A percentile compares a stretch with the other conserved stretches of the same genome.
phyloP scores from a whole-genome alignment of 2,329 filamentous ascomycete species.

The Paecilomyces sp. region DNA sequence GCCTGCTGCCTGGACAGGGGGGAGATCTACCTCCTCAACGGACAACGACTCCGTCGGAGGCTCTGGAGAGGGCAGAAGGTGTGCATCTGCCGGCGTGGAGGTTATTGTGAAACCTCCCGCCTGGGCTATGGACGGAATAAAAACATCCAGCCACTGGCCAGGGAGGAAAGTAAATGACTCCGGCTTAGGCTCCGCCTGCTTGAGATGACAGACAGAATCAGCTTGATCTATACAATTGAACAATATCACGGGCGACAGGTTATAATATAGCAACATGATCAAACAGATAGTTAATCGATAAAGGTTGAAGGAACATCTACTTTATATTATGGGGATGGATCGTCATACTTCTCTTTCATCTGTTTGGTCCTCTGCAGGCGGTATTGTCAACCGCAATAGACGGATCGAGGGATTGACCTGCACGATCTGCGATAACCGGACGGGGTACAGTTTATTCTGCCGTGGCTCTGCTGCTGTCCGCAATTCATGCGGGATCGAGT shows the following conservation, averaged over 20 bases:
- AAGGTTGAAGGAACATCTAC: background rate
- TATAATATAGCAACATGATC: background rate
- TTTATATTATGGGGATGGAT: background rate
- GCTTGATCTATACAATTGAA: background rate
- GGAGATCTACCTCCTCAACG: conserved; percentile 12
- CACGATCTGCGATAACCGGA: conserved; percentile 55
- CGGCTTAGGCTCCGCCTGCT: conserved; percentile 8
- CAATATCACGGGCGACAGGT: background rate
- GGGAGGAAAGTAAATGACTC: conserved; percentile 57
- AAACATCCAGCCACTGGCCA: conserved; percentile 84
- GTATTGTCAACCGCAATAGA: conserved; percentile 58
- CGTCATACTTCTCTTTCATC: conserved; percentile 43
- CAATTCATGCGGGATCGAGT: conserved; percentile 53
- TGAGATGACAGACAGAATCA: background rate
- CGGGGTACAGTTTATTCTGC: conserved; percentile 56
- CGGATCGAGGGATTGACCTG: conserved; percentile 61
- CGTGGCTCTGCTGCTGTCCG: conserved; percentile 69
- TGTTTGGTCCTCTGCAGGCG: conserved; percentile 26
- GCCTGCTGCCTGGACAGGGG: conserved; percentile 16
- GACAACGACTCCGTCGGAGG: conserved; percentile 9
- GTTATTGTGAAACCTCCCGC: conserved; percentile 87
- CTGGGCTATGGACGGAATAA: conserved; percentile 60
- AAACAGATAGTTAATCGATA: background rate
- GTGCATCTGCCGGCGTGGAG: conserved; percentile 57
- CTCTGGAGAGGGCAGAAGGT: conserved; percentile 21